Conservation (phyloP, 148 eudicot species). For the Silene uniflora region DNA sequence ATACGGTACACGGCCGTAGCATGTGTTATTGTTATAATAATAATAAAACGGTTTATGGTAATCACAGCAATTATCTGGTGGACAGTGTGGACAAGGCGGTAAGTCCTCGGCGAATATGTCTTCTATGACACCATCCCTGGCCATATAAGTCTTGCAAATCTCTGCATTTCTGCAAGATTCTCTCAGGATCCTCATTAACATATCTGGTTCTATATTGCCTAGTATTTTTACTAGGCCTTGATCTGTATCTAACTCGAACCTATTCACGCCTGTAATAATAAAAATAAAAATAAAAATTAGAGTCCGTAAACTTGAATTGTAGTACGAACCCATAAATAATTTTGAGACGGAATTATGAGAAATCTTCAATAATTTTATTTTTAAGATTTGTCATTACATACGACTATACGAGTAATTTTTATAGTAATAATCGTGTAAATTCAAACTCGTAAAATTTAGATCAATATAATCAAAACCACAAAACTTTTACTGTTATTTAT, state of each 20-base stretch:
- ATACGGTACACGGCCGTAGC: not conserved
- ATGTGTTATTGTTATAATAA: too few species aligned
- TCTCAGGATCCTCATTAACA: not conserved
- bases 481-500: too few species aligned
- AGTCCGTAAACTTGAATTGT: too few species aligned
- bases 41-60: too few species aligned
- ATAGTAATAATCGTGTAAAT: too few species aligned
- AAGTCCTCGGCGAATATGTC: not conserved
- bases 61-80: not conserved
- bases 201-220: slow-evolving; percentile 3
- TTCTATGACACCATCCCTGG: not conserved
- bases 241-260: slow-evolving; percentile 1
- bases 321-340: too few species aligned
- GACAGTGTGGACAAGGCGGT: not conserved
- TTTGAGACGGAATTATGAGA: too few species aligned
- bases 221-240: not conserved
- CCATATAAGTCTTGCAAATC: not conserved
- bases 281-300: not conserved
- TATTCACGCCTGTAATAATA: not conserved
- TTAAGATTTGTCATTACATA: too few species aligned
- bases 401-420: too few species aligned
- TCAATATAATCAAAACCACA: too few species aligned
- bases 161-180: not conserved
- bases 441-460: too few species aligned
- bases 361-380: too few species aligned